Evolutionary conservation across 2,329 filamentous ascomycete genomes (phyloP).

Genomic region (Fusarium haematococcum): DNA sequence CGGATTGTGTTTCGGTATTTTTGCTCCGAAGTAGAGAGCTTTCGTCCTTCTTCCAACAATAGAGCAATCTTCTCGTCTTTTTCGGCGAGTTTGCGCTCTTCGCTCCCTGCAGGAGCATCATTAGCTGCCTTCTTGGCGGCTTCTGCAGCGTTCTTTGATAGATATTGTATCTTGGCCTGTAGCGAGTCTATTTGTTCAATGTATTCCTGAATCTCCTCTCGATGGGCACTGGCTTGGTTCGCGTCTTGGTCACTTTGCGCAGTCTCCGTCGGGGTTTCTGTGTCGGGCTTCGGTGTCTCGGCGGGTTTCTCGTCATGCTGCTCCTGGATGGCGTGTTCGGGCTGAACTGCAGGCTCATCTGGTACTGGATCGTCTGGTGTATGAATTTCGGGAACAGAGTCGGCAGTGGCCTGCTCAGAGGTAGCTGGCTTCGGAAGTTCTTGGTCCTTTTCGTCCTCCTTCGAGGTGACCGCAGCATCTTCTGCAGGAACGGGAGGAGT

Average conservation of each 20-base stretch:
- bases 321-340: background rate
- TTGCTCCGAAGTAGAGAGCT: conserved; percentile 86
- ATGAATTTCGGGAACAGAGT: conserved; percentile 6
- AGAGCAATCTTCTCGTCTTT: conserved; percentile 92
- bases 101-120: conserved; percentile 71
- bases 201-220: conserved; percentile 85
- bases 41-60: conserved; percentile 92
- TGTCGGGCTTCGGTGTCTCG: conserved; percentile 1
- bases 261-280: background rate
- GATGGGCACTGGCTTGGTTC: conserved; percentile 48
- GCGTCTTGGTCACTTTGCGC: conserved; percentile 32
- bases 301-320: background rate
- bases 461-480: background rate
- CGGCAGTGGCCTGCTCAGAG: conserved; percentile 15
- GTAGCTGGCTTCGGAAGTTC: background rate
- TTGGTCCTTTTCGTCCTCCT: conserved; percentile 9
- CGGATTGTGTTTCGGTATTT: conserved; percentile 87
- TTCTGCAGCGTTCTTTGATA: conserved; percentile 83
- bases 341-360: conserved; percentile 4
- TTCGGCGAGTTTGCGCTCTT: conserved; percentile 84
- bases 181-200: conserved; percentile 92
- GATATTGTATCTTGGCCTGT: conserved; percentile 89
- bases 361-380: conserved; percentile 2
- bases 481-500: background rate
- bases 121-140: conserved; percentile 76